These are phyloP conservation scores for Vigna unguiculata DNA, from an alignment of 306 rosid genomes.

Conservation along the genomic window DNA sequence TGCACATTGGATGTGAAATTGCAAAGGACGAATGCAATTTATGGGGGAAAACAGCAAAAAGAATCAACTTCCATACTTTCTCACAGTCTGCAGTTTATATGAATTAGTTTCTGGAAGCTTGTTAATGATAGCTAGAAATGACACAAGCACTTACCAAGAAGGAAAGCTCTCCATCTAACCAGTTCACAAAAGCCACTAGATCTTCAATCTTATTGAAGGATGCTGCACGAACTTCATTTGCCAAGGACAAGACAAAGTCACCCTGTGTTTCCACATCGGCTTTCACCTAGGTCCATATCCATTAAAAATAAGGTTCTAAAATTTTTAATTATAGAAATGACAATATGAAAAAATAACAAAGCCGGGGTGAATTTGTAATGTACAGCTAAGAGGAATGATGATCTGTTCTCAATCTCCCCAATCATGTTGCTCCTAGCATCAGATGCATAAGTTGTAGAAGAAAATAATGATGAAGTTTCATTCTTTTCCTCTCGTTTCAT, in stretches of 20 bases:
- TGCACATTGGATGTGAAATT: constrained; percentile 2
- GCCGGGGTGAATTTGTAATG: constrained; percentile 32
- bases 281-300: constrained; percentile 54
- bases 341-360: constrained; percentile 14
- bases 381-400: constrained; percentile 86
- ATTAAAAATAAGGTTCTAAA: constrained; percentile 6
- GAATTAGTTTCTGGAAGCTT: constrained; percentile 4
- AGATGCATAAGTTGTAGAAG: constrained; percentile 63
- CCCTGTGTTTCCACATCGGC: constrained; percentile 91
- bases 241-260: constrained; percentile 80
- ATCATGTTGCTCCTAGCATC: constrained; percentile 84
- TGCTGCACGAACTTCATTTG: constrained; percentile 88
- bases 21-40: constrained; percentile 17
- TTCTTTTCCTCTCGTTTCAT: constrained; percentile 90
- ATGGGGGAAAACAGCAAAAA: neutral
- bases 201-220: constrained; percentile 74
- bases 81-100: constrained; percentile 14
- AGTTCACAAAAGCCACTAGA: constrained; percentile 83
- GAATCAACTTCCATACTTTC: constrained; percentile 22
- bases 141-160: constrained; percentile 47
- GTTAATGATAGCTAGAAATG: constrained; percentile 13
- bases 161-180: constrained; percentile 84
- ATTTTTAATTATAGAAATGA: constrained; percentile 10
- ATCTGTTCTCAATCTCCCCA: constrained; percentile 84
- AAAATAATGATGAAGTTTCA: constrained; percentile 67